Base-by-base conservation (phyloP, 192 early-diverging fungal genomes). In the Coemansia sp. region DNA sequence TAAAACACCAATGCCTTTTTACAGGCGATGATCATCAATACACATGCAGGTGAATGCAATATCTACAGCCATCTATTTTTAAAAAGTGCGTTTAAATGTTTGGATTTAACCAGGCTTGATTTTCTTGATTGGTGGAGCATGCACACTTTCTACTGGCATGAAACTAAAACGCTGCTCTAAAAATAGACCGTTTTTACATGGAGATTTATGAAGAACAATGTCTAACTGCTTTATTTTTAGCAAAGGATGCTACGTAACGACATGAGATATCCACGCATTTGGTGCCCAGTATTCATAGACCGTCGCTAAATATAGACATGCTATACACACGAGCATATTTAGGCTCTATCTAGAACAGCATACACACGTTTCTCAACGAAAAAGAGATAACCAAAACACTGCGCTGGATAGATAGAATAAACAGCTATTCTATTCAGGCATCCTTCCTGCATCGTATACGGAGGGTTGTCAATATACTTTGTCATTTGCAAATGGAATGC, bases 161-260 rank as follows among this genome's bases (percentile, higher is more conserved):
- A n/a, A n/a, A n/a, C n/a, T n/a, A n/a, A n/a, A n/a, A n/a, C n/a
- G n/a, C n/a, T n/a, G n/a, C n/a, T 23, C 21, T 21, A 49, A 49
- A 49, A 25, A 49, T 25, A 45, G 42, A 45, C 6, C 1, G 4
- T n/a, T 20, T 43, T 45, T 45, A 7, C n/a, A 10, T 45, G 42
- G 42, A 45, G n/a, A 10, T 45, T 25, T 49, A 7, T 7, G 7
- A 2, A 26, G 25, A 15, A 26, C 20, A 23, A 21, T 26, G 21
- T 21, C n/a, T 49, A 49, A 26, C 46, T 49, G 46, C 4, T 49
- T 26, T 49, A 49, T 49, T 49, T 49, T 49, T 49, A 23, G 46
- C 6, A 49, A 26, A 25, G 21, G 20, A 26, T 49, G 46, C 13
- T 23, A 9, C 4, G 46, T 25, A 20, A 26, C 21, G 8, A 8